phyloP scores from a whole-genome alignment of 2,329 filamentous ascomycete genomes.

The Boeremia exigua region DNA sequence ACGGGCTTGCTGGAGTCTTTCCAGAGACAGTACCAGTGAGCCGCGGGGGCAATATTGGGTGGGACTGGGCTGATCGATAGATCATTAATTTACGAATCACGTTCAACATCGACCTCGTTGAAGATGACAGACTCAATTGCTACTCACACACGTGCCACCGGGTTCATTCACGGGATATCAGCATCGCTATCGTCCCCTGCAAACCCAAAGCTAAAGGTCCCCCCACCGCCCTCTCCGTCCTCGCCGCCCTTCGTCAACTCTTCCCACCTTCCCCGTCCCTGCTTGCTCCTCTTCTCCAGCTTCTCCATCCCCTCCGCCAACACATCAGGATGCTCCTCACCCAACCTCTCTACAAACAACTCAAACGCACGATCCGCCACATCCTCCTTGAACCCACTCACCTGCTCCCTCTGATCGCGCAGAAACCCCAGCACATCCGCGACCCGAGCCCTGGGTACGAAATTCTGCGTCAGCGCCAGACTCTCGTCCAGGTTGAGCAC shows the following conservation, averaged over 20 bases:
- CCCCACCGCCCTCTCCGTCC: conserved; percentile 61
- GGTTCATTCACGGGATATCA: conserved; percentile 37
- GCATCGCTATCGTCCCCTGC: conserved; percentile 61
- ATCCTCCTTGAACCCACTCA: conserved; percentile 80
- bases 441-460: conserved; percentile 79
- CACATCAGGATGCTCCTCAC: conserved; percentile 68
- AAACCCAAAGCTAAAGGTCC: conserved; percentile 67
- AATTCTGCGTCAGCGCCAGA: conserved; percentile 94
- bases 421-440: conserved; percentile 80
- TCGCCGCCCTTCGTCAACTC: conserved; percentile 65
- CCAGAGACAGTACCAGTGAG: conserved; percentile 1
- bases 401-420: conserved; percentile 79
- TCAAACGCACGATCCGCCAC: conserved; percentile 72
- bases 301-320: conserved; percentile 67
- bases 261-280: conserved; percentile 78
- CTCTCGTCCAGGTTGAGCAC: conserved; percentile 87
- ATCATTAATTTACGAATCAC: conserved; percentile 8
- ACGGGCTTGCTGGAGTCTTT: conserved; percentile 1
- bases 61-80: not conserved
- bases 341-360: conserved; percentile 75
- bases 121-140: not conserved
- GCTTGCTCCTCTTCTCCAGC: conserved; percentile 71
- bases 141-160: not conserved
- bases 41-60: not conserved
- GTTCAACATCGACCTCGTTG: not conserved